These are phyloP conservation scores for Aspergillus sp. DNA, from an alignment of 2,329 filamentous ascomycete species.

Conservation along the genomic window DNA sequence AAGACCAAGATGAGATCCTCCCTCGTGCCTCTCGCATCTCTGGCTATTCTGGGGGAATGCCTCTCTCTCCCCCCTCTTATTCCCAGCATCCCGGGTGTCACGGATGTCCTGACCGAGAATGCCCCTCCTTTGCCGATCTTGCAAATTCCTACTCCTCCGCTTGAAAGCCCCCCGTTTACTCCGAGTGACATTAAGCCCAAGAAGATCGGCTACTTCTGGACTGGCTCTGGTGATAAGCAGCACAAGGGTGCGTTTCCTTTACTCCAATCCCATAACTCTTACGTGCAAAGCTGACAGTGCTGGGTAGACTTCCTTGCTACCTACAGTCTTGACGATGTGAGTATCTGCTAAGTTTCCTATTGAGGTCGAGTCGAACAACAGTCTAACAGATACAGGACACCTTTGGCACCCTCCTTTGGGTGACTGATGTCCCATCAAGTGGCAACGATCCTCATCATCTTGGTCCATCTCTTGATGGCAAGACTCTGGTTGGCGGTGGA, in stretches of 20 bases:
- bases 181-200: constrained; percentile 54
- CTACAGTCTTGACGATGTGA: constrained; percentile 52
- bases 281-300: background rate
- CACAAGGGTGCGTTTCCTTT: constrained; percentile 39
- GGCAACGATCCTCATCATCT: constrained; percentile 58
- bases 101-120: constrained; percentile 47
- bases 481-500: constrained; percentile 53
- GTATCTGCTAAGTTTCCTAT: constrained; percentile 4
- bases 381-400: constrained; percentile 40
- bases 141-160: constrained; percentile 53
- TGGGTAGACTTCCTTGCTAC: constrained; percentile 50
- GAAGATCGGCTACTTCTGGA: constrained; percentile 62
- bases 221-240: constrained; percentile 53
- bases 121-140: constrained; percentile 52
- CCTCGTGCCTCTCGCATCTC: constrained; percentile 9
- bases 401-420: constrained; percentile 53
- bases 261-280: background rate
- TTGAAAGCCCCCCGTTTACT: constrained; percentile 49
- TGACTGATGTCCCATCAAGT: constrained; percentile 53
- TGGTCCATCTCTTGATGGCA: constrained; percentile 49
- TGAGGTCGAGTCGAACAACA: background rate
- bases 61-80: constrained; percentile 49
- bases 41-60: constrained; percentile 13
- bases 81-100: constrained; percentile 54
- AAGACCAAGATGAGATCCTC: constrained; percentile 13